Evolutionary conservation across 2,329 filamentous ascomycete species (phyloP), one percentile per base, ranked within the genome.

Genomic region (Fusarium bactridioides): DNA sequence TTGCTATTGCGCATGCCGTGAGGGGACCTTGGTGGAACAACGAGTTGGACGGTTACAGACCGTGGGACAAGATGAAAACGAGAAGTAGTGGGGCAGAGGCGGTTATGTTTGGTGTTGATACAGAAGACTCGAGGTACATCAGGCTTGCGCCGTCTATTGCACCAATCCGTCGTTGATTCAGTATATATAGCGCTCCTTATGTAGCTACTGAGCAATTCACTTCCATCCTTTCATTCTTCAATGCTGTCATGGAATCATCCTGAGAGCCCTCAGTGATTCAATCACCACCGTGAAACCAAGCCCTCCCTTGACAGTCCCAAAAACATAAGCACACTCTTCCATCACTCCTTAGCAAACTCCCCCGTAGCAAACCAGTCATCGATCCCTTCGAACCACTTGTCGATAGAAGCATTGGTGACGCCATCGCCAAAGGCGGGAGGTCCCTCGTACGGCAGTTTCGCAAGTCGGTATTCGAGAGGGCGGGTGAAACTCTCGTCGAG

Each of bases 21-120:
- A 60, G 73, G 15, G 73, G 73, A 0, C 35, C 62, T 1, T 75
- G 73, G 73, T 75, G 73, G 73, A 70, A 75, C 4, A 40, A 54
- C 10, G 70, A 75, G 19, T 31, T 75, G n/a, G 11, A 10, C 16
- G 73, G 57, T 3, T 56, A 74, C n/a, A 47, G 38, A 0, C 58
- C 69, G 1, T 75, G 72, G 73, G 61, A 66, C 11, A 18, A 16
- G 4, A 44, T 37, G 15, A 66, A 66, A 31, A 56, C 64, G 3
- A 27, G 53, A 1, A 69, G 66, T 29, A 53, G 38, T 15, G 62
- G 70, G 5, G 10, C 53, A 9, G 48, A 67, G 16, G 55, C 72
- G 5, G 72, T 75, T 10, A 75, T 75, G 72, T 75, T 75, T 69
- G 72, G 72, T 0, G 31, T 75, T 53, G 73, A 75, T 25, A 63